Base-by-base conservation (phyloP, 2,329 filamentous ascomycete species). In the Colletotrichum somersetense region DNA sequence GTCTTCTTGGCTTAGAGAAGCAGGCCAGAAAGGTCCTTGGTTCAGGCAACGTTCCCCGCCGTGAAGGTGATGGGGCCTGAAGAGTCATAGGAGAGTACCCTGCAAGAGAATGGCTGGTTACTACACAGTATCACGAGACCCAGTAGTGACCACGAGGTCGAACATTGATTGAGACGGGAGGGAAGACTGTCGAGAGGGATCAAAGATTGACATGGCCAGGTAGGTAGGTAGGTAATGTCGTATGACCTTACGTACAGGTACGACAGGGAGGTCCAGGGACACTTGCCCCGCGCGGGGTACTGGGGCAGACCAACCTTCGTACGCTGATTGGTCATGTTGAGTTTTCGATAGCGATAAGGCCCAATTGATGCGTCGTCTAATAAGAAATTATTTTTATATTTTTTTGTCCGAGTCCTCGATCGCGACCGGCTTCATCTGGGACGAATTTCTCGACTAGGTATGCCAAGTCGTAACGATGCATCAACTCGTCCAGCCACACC, bases 401-500 rank as follows among this genome's bases (percentile, higher is more conserved):
- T 26, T 48, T 23, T 48, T 46, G n/a, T 44, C 6, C 20, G 12
- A 12, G 20, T 12, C 20, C 46, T 14, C 48, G 48, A 26, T 30
- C 23, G 53, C 57, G 52, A 63, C 62, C 30, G 38, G 66, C 33
- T 69, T 44, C 62, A 48, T n/a, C 35, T 52, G 50, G 50, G n/a
- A 62, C 61, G 33, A n/a, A 48, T 48, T 26, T 20, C 38, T 48
- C 35, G 44, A 56, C 55, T 38, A 56, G 52, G 18, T n/a, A 66
- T 23, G 18, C 23, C n/a, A 12, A 52, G 35, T 42, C 52, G 52
- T 62, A 42, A 59, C 48, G 46, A 85, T 85, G 83, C 80, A 83
- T 66, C 83, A 82, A 4, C 73, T 87, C 30, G 83, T 89, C 23
- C 84, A 89, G 76, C 88, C 89, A 73, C 85, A 91, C 79, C 83